Base-by-base conservation (phyloP, 2,329 filamentous ascomycete species). In the Ophiostoma montium region DNA sequence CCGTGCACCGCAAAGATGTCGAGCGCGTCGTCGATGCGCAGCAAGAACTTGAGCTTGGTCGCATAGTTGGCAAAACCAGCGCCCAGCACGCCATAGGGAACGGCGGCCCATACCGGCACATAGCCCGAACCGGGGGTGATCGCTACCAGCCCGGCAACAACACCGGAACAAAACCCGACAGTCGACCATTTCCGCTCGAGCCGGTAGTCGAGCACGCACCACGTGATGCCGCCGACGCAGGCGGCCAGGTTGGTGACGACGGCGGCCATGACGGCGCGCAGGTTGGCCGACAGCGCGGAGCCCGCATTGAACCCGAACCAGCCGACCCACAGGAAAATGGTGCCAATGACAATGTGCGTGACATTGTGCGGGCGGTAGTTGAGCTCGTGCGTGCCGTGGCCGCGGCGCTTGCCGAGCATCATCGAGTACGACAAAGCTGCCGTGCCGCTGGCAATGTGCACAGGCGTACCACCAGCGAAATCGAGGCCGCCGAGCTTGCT, bases 251-350 rank as follows among this genome's bases (percentile, higher is more conserved):
- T 92, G 48, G 88, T 94, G 39, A 90, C 85, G 1, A 90, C 73
- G 11, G 83, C 84, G 41, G 88, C 88, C 81, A 94, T 87, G 58
- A 94, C 75, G 41, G 86, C 86, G 45, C 88, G 82, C 60, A 94
- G 65, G 64, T 92, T 94, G 47, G 86, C 86, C 45, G 80, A 73
- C 49, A 92, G 70, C 12, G 86, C 87, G 15, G 83, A 88, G 55
- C 87, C 87, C 45, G 85, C 86, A 59, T 94, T 95, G 78, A 95
- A 95, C 44, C 88, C 88, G 60, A 94, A 94, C 88, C 87, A 95
- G 48, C 88, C 88, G 15, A 94, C 84, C 87, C 88, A 95, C 15
- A 95, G 79, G 67, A 95, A 94, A 43, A 94, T 86, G 3, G 88
- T 94, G 30, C 88, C 88, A 50, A 94, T 84, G 48, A 94, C 86